phyloP scores from a whole-genome alignment of 768 basidiomycete genomes.

The Tricholoma saponaceum region DNA sequence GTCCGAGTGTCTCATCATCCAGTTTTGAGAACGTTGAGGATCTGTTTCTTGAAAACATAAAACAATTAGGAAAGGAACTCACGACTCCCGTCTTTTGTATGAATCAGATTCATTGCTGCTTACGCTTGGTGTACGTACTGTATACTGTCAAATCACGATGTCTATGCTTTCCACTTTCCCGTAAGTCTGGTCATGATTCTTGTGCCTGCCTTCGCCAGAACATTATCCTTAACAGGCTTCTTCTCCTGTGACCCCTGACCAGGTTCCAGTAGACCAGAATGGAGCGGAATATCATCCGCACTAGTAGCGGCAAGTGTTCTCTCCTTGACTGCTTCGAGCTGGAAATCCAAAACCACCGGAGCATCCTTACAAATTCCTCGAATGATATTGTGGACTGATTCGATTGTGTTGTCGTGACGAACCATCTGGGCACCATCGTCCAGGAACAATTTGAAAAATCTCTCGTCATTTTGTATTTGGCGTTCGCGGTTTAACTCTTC shows the following conservation, averaged over 20 bases:
- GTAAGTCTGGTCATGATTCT: too few species aligned
- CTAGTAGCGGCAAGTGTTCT: slow-evolving; percentile 9
- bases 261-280: not conserved
- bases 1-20: too few species aligned
- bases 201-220: too few species aligned
- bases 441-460: slow-evolving; percentile 39
- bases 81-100: too few species aligned
- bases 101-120: too few species aligned
- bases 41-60: too few species aligned
- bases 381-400: not conserved
- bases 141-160: too few species aligned
- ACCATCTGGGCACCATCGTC: slow-evolving; percentile 28
- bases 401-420: not conserved
- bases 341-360: slow-evolving; percentile 10
- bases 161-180: too few species aligned
- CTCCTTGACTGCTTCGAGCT: slow-evolving; percentile 13
- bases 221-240: too few species aligned
- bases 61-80: too few species aligned
- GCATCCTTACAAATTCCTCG: not conserved
- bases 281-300: slow-evolving; percentile 5
- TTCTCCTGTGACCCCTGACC: not conserved
- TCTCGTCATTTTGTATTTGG: slow-evolving; percentile 1
- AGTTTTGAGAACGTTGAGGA: too few species aligned
- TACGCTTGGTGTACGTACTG: too few species aligned
- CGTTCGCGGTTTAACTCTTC: slow-evolving; percentile 26